Base-by-base conservation (phyloP, 2,329 filamentous ascomycete genomes). In the Helicocarpus griseus region DNA sequence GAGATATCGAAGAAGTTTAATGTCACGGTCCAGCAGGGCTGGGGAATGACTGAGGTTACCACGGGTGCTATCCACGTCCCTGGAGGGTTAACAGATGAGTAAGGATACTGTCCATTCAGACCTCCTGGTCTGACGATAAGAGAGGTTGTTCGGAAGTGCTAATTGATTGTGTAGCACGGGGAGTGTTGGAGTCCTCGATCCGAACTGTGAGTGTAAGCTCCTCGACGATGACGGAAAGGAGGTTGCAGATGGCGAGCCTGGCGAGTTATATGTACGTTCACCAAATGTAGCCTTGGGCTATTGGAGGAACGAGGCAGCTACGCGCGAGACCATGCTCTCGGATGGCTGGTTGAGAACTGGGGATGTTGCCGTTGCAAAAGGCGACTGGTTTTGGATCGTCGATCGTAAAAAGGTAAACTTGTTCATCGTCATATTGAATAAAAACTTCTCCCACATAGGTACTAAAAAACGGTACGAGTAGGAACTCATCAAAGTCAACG, bases 301-400 rank as follows among this genome's bases (percentile, higher is more conserved):
- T 57, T 72, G 77, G 59, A 79, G 80, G 61, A 83, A 83, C 58
- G 70, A 74, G 0, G 69, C 74, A 50, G 78, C 74, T 2, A 83
- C 81, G 2, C 70, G 66, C 19, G 73, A 80, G 39, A 78, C 78
- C 19, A 66, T 83, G 36, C 77, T 76, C 0, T 56, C 60, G 2
- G 87, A 93, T 57, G 88, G 88, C 0, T 95, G 83, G 73, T 95
- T 95, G 76, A 89, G 84, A 68, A 95, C 89, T 0, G 90, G 89
- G 2, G 90, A 95, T 61, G 82, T 95, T 28, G 87, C 87, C 5
- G 80, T 87, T 56, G 80, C 94, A 62, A 72, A 77, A 43, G 77
- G 86, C 44, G 86, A 86, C 29, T 87, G 94, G 63, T 87, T 94
- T 61, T 95, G 83, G 72, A 90, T 95, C 64, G 94, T 89, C 0